Evolutionary conservation across 768 basidiomycete species (phyloP), one percentile per base, ranked within the genome.

Genomic region (Lyophyllum shimeji): DNA sequence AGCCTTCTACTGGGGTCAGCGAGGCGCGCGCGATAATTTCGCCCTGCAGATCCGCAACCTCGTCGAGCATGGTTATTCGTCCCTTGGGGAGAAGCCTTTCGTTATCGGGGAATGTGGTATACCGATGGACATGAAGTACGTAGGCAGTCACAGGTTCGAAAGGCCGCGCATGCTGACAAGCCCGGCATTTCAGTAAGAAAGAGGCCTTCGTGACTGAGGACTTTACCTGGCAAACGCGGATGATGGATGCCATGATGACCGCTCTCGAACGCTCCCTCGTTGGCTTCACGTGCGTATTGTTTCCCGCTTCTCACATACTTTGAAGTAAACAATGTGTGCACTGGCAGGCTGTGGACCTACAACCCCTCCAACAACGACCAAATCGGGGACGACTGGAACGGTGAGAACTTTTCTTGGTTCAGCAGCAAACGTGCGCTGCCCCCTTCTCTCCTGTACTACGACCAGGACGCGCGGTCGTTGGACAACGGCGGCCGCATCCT

Each of bases 401-500:
- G 90, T 51, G 95, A 99, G 71, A 97, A 95, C 73, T 98, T 99
- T 68, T 94, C 93, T 1, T 97, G 93, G 92, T 98, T 93, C 79
- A 85, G 85, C 63, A 73, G 75, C 42, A 71, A 69, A 33, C 83
- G 87, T 15, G 84, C 81, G 1, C 73, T 84, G 48, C 87, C 82
- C 1, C 65, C 78, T 0, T 80, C 79, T 0, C 65, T 84, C 39
- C 75, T 88, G 12, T 80, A 79, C 59, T 78, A 81, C 53, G 77
- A 81, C 8, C 90, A 90, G 69, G 74, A 74, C 18, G 79, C 85
- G 2, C 76, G 81, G n/a, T 82, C 85, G 5, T 78, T 95, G 29
- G 94, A 98, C 67, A 86, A 87, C 44, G 95, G 95, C 2, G 89
- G 77, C 0, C 78, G 95, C 17, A 85, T 95, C 44, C 75, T 98